These are phyloP conservation scores for Juncus inflexus DNA, from an alignment of 176 grass and related monocot species.

Conservation along the genomic window DNA sequence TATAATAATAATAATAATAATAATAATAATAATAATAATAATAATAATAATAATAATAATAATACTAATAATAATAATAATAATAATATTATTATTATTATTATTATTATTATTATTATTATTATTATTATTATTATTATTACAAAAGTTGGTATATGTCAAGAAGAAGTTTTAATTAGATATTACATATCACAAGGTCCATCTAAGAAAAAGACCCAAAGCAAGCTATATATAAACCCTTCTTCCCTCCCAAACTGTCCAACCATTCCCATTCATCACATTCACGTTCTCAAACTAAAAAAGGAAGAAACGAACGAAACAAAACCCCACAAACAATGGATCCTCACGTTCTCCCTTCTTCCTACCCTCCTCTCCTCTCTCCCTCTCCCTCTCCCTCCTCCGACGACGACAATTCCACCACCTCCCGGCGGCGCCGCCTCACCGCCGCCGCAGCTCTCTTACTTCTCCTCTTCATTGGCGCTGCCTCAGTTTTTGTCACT, in stretches of 20 bases:
- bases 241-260: slow-evolving; percentile 7
- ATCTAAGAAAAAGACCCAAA: too few relatives aligned
- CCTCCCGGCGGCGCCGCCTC: background rate
- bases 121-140: too few relatives aligned
- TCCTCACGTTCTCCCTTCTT: background rate
- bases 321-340: slow-evolving; percentile 21
- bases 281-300: slow-evolving; percentile 2
- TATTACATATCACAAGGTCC: too few relatives aligned
- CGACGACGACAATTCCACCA: background rate
- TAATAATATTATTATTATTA: too few relatives aligned
- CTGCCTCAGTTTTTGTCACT: slow-evolving; percentile 15
- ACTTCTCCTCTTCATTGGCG: slow-evolving; percentile 3
- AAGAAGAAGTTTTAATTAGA: too few relatives aligned
- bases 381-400: background rate
- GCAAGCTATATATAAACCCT: background rate
- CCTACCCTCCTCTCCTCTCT: slow-evolving; percentile 3
- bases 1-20: too few relatives aligned
- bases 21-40: too few relatives aligned
- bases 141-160: too few relatives aligned
- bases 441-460: slow-evolving; percentile 19
- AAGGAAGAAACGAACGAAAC: background rate
- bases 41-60: too few relatives aligned
- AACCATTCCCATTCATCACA: background rate
- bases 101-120: too few relatives aligned
- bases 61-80: too few relatives aligned